Base-by-base conservation (phyloP, 169 alveolate species). In the Babesia microti region DNA sequence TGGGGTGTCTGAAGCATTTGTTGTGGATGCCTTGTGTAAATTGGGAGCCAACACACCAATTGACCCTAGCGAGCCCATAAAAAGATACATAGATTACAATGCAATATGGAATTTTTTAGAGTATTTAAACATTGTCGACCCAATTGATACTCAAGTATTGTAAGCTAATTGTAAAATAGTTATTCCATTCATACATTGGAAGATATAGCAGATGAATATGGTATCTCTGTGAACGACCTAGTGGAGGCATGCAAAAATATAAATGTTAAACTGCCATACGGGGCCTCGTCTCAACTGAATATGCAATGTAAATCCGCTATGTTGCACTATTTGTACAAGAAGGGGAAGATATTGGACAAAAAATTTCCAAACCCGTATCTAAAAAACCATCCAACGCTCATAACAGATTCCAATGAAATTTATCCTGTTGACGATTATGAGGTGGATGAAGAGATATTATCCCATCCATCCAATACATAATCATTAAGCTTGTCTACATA, bases 11-110 rank as follows among this genome's bases (percentile, higher is more conserved):
- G 32, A 54, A 1, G 59, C 53, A 24, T 65, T 65, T 42, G 58
- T 65, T 3, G 68, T 68, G 1, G 76, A 65, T 36, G 76, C 76
- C 1, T 65, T 68, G 45, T 65, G 76, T 17, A 28, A 69, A n/a
- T 32, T 65, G 7, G 76, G 76, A 0, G 76, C 76, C 19, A 18
- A 18, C 6, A 48, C 61, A 7, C 76, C 76, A 4, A 29, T 65
- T 4, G 37, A 50, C 6, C 36, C 52, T 7, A 15, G 44, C 6
- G 14, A 6, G 30, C 70, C 70, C 0, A 37, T 65, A 22, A 35
- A 63, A 4, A 57, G 54, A 14, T 46, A 54, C 4, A 54, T 65
- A 11, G 41, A 59, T 11, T 65, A 65, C 56, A 51, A 60, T 11
- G 76, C 70, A 0, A 65, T 65, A 1, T 65, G 76, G 76, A 69